Base-by-base conservation (phyloP, 768 basidiomycete genomes). In the Russula ochroleuca region DNA sequence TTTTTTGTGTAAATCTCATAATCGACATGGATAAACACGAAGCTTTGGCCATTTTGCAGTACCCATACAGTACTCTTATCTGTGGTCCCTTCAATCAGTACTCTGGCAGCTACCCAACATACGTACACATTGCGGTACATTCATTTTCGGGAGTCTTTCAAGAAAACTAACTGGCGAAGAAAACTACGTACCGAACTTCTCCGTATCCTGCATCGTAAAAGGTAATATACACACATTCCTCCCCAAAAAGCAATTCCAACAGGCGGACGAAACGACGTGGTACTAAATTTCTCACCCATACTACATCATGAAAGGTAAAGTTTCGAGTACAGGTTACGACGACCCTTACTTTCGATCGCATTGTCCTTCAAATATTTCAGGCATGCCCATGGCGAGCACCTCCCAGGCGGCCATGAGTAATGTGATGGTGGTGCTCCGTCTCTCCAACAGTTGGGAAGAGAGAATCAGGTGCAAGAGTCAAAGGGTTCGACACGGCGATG, bases 401-500 rank as follows among this genome's bases (percentile, higher is more conserved):
- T 56, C 63, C 63, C 5, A 1, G 17, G 17, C 64, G 64, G 15
- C 64, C 67, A 13, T 60, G 55, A 15, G 67, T 68, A 40, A 68
- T 40, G 8, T 60, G 35, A 49, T 63, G 54, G 58, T 67, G 65
- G 25, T 63, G 56, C 11, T 57, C 19, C 9, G 43, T 38, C 0
- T 57, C 58, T 21, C 67, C 65, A 43, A 28, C 21, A 23, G 37
- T 37, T 1, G 65, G 65, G 58, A 68, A 61, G 43, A 47, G 3
- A 48, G 57, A 13, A 19, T 54, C 59, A 10, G 59, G 47, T 38
- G 28, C 40, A 0, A 38, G 23, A 4, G 59, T 64, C 53, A 64
- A 51, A 17, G 11, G 19, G 19, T 50, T 63, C 41, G 58, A 47
- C 6, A 31, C 55, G 13, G 59, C 58, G 14, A 51, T 47, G 49